A percentile compares a stretch with the other conserved stretches of the same genome.
Conservation (phyloP, 306 rosid genomes). For the Cajanus cajan region DNA sequence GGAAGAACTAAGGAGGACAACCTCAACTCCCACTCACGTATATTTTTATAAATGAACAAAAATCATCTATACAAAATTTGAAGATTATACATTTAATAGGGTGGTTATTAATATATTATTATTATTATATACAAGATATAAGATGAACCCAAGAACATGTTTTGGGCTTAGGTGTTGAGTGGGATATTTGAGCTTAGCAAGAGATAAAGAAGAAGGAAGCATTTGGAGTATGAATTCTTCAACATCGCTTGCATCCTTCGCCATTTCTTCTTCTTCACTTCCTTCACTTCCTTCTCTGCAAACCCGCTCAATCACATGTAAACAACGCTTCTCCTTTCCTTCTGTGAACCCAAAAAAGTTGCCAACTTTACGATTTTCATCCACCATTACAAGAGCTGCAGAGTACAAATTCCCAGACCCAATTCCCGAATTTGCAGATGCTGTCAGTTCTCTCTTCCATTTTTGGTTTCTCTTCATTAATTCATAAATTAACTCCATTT, state of each 20-base stretch:
- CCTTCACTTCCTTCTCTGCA: slow-evolving; percentile 29
- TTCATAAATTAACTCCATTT: background rate
- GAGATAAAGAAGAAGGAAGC: slow-evolving; percentile 18
- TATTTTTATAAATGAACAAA: too few species aligned
- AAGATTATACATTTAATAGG: too few species aligned
- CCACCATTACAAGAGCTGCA: slow-evolving; percentile 41
- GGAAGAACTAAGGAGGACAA: too few species aligned
- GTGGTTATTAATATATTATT: too few species aligned
- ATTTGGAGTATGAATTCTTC: slow-evolving; percentile 29
- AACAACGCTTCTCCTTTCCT: slow-evolving; percentile 33
- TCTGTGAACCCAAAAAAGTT: slow-evolving; percentile 19
- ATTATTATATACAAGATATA: too few species aligned
- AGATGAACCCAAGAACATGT: too few species aligned
- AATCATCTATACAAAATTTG: too few species aligned
- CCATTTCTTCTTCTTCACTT: slow-evolving; percentile 21
- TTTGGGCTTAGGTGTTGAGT: background rate
- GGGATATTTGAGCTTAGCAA: background rate
- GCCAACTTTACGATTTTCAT: slow-evolving; percentile 31
- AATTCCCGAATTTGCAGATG: slow-evolving; percentile 82
- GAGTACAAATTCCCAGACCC: slow-evolving; percentile 97
- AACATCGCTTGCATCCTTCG: slow-evolving; percentile 20
- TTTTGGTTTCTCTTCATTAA: background rate
- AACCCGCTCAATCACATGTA: slow-evolving; percentile 15
- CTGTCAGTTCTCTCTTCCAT: slow-evolving; percentile 43
- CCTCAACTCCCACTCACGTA: too few species aligned